Conservation (phyloP, 345 rosid genomes). For the Leavenworthia alabamica region DNA sequence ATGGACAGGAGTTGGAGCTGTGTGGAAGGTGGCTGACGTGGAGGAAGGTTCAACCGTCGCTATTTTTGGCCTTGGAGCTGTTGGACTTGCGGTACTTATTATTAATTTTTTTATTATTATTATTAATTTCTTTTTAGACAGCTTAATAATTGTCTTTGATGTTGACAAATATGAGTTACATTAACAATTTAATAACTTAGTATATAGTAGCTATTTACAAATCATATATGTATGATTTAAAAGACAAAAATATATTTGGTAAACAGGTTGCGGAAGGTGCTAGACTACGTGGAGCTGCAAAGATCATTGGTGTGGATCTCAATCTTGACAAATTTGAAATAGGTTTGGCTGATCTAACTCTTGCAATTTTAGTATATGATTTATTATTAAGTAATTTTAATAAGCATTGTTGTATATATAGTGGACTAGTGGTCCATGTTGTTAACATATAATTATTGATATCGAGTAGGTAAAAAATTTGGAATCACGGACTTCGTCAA, state of each 20-base stretch:
- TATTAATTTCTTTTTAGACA: too few relatives aligned
- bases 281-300: conserved; percentile 49
- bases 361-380: not conserved
- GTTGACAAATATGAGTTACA: too few relatives aligned
- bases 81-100: conserved; percentile 59
- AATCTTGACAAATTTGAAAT: conserved; percentile 51
- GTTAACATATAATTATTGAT: not conserved
- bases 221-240: too few relatives aligned
- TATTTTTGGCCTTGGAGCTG: conserved; percentile 63
- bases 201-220: too few relatives aligned
- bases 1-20: conserved; percentile 60
- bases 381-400: not conserved
- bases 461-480: conserved; percentile 38
- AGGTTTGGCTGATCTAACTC: conserved; percentile 20
- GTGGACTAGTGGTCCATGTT: not conserved
- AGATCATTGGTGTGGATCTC: conserved; percentile 61
- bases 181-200: too few relatives aligned
- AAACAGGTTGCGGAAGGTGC: conserved; percentile 66
- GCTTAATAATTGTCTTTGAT: too few relatives aligned
- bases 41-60: conserved; percentile 58
- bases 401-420: too few relatives aligned
- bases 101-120: not conserved
- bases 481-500: conserved; percentile 62
- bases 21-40: conserved; percentile 55
- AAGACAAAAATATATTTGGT: not conserved